Conservation (phyloP, 2,329 filamentous ascomycete species). For the Pyricularia pennisetigena region DNA sequence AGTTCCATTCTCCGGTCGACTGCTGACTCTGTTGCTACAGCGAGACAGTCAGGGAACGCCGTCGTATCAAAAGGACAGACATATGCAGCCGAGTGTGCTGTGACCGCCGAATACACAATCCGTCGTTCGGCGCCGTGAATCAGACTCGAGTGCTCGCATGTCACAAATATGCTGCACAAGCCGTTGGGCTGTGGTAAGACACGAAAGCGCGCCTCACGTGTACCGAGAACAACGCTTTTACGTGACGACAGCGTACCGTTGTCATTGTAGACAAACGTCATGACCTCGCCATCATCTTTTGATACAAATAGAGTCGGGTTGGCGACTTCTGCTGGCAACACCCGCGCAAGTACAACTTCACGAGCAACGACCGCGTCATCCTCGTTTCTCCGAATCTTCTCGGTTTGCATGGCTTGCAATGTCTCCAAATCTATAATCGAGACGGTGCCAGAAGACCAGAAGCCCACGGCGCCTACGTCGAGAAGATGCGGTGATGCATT, state of each 20-base stretch:
- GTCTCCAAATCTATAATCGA: slow-evolving; percentile 61
- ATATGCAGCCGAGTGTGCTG: slow-evolving; percentile 72
- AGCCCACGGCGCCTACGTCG: slow-evolving; percentile 68
- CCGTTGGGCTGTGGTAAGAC: slow-evolving; percentile 56
- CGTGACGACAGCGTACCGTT: slow-evolving; percentile 56
- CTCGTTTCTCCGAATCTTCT: slow-evolving; percentile 46
- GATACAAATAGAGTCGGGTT: slow-evolving; percentile 76
- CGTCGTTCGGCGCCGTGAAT: slow-evolving; percentile 85
- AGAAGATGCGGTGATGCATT: slow-evolving; percentile 57
- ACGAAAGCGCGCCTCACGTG: slow-evolving; percentile 73
- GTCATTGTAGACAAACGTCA: slow-evolving; percentile 67
- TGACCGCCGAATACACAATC: slow-evolving; percentile 88
- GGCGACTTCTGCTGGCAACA: slow-evolving; percentile 50
- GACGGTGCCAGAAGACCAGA: slow-evolving; percentile 76
- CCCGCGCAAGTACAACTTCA: slow-evolving; percentile 68
- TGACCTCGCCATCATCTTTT: slow-evolving; percentile 84
- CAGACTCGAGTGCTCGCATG: slow-evolving; percentile 85
- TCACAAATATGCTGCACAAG: slow-evolving; percentile 77
- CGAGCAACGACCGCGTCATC: slow-evolving; percentile 73
- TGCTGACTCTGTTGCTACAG: slow-evolving; percentile 60
- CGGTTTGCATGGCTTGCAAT: slow-evolving; percentile 51
- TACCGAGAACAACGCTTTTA: slow-evolving; percentile 78
- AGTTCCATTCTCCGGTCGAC: slow-evolving; percentile 37
- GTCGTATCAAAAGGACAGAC: slow-evolving; percentile 76
- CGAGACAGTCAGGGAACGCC: slow-evolving; percentile 71